Base-by-base conservation (phyloP, 2,329 filamentous ascomycete species). In the Thelonectria blattea region DNA sequence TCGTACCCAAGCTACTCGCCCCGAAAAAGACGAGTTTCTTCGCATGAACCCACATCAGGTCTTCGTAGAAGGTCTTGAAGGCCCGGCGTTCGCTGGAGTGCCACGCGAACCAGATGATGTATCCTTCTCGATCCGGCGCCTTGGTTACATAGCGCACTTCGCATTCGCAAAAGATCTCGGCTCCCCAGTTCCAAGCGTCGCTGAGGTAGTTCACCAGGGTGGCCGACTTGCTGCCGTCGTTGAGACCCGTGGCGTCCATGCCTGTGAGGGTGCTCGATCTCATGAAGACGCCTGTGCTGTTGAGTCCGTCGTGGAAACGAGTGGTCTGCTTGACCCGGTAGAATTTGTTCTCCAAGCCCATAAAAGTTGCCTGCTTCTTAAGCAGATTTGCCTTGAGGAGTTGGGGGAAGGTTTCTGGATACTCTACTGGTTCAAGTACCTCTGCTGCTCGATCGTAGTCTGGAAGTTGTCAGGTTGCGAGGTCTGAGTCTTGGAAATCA, bases 101-200 rank as follows among this genome's bases (percentile, higher is more conserved):
- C 86, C 86, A 89, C 12, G 85, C 82, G 69, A 87, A 90, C 73
- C 83, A 88, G 27, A 90, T 76, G 18, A 88, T 77, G 70, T 89
- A 90, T 1, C 88, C 87, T 14, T 81, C 80, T 5, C 75, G 74
- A 0, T 72, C 71, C 1, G 77, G 77, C 43, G 81, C 80, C 70
- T 86, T 83, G 56, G 84, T 81, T 52, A 91, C 78, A 67, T 89
- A 84, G 46, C 85, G 79, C 2, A 90, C 88, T 71, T 91, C 87
- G 61, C 86, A 87, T 66, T 87, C 83, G 72, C 88, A 91, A 63
- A 91, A 91, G 73, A 91, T 85, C 68, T 91, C 87, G 12, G 88
- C 86, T 9, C 88, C 88, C 86, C 87, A 88, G 67, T 89, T 88
- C 88, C 87, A 90, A 2, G 88, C 87, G 71, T 91, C 88, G 8